A percentile compares a stretch with the other conserved stretches of the same genome.
Evolutionary conservation across 1,284 basidiomycete species (phyloP).

Genomic region (Sanguinoderma infundibulare): DNA sequence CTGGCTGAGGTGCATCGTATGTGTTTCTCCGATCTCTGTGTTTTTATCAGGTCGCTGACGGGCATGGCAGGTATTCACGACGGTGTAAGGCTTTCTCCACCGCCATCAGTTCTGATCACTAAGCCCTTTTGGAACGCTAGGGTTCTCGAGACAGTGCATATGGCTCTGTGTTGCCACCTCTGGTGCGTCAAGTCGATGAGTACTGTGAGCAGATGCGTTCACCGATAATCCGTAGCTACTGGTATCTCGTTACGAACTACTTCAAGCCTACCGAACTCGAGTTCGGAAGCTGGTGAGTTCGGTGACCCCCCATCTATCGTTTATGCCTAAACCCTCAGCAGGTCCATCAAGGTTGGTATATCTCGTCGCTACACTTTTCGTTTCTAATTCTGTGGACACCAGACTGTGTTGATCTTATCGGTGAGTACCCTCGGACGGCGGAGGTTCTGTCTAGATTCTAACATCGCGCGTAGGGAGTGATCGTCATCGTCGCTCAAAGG

Average conservation of each 20-base stretch:
- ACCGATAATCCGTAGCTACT: not conserved
- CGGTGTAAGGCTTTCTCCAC: not conserved
- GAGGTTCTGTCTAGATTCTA: not conserved
- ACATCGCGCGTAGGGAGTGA: not conserved
- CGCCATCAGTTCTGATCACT: not conserved
- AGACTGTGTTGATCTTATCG: conserved; percentile 5
- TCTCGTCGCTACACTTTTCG: not conserved
- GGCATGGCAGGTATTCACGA: not conserved
- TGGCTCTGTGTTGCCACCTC: conserved; percentile 1
- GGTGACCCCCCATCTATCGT: not conserved
- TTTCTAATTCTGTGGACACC: not conserved
- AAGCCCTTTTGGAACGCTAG: not conserved
- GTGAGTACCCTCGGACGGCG: not conserved
- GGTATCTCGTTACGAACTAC: conserved; percentile 1
- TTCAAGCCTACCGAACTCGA: not conserved
- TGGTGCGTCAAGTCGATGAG: not conserved
- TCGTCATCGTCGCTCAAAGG: conserved; percentile 11
- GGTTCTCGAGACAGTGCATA: conserved; percentile 5
- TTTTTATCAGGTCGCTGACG: not conserved
- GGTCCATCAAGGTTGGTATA: conserved; percentile 8
- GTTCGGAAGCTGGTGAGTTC: conserved; percentile 4
- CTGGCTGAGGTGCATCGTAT: not conserved
- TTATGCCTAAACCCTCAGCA: not conserved
- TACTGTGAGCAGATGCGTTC: not conserved
- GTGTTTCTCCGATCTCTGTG: not conserved